phyloP scores from a whole-genome alignment of 805 yeast genomes.

The Priceomyces melissophilus region DNA sequence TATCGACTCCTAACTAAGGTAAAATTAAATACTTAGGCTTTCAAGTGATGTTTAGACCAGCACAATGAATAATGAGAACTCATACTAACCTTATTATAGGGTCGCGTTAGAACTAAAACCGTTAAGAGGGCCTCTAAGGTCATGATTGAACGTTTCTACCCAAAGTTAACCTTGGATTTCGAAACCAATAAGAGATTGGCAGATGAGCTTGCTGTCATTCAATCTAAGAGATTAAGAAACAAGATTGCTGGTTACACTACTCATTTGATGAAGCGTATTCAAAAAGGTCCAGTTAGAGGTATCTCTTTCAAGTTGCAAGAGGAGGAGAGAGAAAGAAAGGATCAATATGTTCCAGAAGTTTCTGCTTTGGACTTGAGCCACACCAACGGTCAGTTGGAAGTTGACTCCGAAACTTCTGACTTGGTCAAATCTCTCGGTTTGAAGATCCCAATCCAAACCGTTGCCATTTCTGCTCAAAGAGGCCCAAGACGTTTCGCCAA shows the following conservation, averaged over 20 bases:
- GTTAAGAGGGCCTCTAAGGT: slow-evolving; percentile 99
- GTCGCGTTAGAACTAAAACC: slow-evolving; percentile 99
- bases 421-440: slow-evolving; percentile 92
- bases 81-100: slow-evolving; percentile 52
- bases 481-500: slow-evolving; percentile 87
- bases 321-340: slow-evolving; percentile 99
- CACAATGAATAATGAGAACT: neutral
- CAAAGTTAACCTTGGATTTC: slow-evolving; percentile 98
- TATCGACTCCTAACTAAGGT: too few species aligned
- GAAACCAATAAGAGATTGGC: slow-evolving; percentile 99
- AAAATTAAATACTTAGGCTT: too few species aligned
- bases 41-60: too few species aligned
- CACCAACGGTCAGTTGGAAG: slow-evolving; percentile 94
- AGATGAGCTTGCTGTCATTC: slow-evolving; percentile 97
- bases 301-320: slow-evolving; percentile 99
- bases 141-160: slow-evolving; percentile 98
- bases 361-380: slow-evolving; percentile 98
- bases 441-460: slow-evolving; percentile 79
- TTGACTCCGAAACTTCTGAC: slow-evolving; percentile 95
- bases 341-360: slow-evolving; percentile 99
- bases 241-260: slow-evolving; percentile 99
- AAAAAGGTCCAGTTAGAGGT: slow-evolving; percentile 99
- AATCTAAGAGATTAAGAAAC: slow-evolving; percentile 99
- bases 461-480: slow-evolving; percentile 86
- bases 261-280: slow-evolving; percentile 99